phyloP scores from a whole-genome alignment of 257 asterid genomes.

The Nicotiana knightiana region DNA sequence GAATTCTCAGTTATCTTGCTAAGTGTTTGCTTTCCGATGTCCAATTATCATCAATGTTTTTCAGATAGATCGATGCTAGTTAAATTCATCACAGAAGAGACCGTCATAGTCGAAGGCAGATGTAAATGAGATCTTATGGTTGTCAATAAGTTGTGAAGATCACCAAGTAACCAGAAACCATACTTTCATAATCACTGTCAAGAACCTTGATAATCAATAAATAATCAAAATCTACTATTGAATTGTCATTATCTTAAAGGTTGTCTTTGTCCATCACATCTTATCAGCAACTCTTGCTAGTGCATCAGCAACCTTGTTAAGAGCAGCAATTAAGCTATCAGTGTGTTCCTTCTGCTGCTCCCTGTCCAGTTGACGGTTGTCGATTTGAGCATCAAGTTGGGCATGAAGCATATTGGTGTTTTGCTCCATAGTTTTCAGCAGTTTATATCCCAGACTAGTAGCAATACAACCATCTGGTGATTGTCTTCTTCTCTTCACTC shows the following conservation, averaged over 20 bases:
- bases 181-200: neutral
- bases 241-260: neutral
- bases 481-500: conserved; percentile 37
- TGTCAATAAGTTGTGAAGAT: neutral
- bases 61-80: neutral
- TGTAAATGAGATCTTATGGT: neutral
- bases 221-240: neutral
- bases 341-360: conserved; percentile 48
- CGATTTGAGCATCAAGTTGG: conserved; percentile 44
- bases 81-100: neutral
- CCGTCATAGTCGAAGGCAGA: neutral
- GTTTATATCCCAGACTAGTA: conserved; percentile 13
- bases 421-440: conserved; percentile 43
- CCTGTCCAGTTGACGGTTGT: conserved; percentile 28
- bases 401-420: conserved; percentile 33
- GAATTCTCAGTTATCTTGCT: neutral
- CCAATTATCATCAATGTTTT: neutral
- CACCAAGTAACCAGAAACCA: neutral
- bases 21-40: neutral
- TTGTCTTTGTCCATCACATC: conserved; percentile 16
- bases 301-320: conserved; percentile 48
- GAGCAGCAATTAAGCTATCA: conserved; percentile 34
- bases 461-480: conserved; percentile 27
- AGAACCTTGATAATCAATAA: neutral
- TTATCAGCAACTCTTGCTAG: conserved; percentile 49